These are phyloP conservation scores for Gracilaria caudata DNA, from an alignment of 23 red algal genomes.

Conservation along the genomic window DNA sequence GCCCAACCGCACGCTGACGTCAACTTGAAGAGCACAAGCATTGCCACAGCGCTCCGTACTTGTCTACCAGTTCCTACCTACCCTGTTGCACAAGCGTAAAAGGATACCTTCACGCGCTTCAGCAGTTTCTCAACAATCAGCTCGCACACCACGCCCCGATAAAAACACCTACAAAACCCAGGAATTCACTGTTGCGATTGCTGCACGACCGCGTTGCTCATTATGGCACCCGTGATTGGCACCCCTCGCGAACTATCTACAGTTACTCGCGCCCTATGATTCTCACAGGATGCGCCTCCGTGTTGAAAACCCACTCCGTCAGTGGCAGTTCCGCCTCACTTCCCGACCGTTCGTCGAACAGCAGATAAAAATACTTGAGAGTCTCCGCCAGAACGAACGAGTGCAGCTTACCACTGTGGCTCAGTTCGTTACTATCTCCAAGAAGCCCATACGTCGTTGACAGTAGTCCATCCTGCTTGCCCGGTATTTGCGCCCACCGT, in stretches of 20 bases:
- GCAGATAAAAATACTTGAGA: slow-evolving; percentile 89
- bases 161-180: no score
- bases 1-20: not conserved
- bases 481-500: slow-evolving; percentile 1
- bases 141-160: not conserved
- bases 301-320: slow-evolving; percentile 79
- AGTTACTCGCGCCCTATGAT: slow-evolving; percentile 8
- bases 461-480: slow-evolving; percentile 17
- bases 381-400: slow-evolving; percentile 88
- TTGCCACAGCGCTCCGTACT: no score
- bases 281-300: slow-evolving; percentile 81
- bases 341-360: slow-evolving; percentile 64
- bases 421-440: not conserved
- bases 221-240: no score
- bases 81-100: not conserved
- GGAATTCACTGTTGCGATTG: no score
- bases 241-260: not conserved
- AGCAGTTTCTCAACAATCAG: not conserved
- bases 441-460: slow-evolving; percentile 20
- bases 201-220: no score
- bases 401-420: slow-evolving; percentile 57
- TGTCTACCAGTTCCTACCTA: no score
- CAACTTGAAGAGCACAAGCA: not conserved
- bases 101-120: not conserved
- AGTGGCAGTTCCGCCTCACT: slow-evolving; percentile 28